These are phyloP conservation scores for Leptographium flavum DNA, from an alignment of 2,329 filamentous ascomycete species.

Conservation along the genomic window DNA sequence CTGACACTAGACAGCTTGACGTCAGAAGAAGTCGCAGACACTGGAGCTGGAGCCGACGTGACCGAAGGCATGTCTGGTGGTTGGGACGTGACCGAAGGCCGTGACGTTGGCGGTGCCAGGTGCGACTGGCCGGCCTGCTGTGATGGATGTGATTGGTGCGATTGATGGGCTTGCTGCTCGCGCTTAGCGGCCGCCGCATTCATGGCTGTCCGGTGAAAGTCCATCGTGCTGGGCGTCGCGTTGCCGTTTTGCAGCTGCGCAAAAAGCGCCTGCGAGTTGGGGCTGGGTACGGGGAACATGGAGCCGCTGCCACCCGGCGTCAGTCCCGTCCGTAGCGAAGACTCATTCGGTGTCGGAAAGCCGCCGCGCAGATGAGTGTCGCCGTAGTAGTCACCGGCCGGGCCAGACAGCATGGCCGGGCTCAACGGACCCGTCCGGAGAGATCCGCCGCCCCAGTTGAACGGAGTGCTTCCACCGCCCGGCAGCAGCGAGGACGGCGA, in stretches of 20 bases:
- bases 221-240: slow-evolving; percentile 77
- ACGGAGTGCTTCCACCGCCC: slow-evolving; percentile 56
- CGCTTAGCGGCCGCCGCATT: slow-evolving; percentile 58
- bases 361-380: slow-evolving; percentile 68
- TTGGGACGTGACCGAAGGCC: slow-evolving; percentile 30
- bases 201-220: slow-evolving; percentile 89
- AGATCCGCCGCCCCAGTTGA: slow-evolving; percentile 71
- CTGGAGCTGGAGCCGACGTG: slow-evolving; percentile 14
- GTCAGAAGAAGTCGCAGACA: slow-evolving; percentile 28
- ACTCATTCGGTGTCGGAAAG: slow-evolving; percentile 94
- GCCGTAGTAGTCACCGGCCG: slow-evolving; percentile 72
- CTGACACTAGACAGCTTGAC: slow-evolving; percentile 42
- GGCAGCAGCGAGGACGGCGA: slow-evolving; percentile 73
- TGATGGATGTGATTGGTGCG: slow-evolving; percentile 17
- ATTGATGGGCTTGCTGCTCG: slow-evolving; percentile 28
- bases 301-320: slow-evolving; percentile 91
- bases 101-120: slow-evolving; percentile 10
- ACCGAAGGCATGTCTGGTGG: slow-evolving; percentile 35
- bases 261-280: slow-evolving; percentile 72
- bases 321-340: slow-evolving; percentile 75
- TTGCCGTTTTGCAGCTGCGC: slow-evolving; percentile 65
- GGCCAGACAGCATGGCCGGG: slow-evolving; percentile 92
- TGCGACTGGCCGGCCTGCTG: slow-evolving; percentile 18
- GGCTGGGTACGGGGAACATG: slow-evolving; percentile 90
- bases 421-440: slow-evolving; percentile 85